Evolutionary conservation across 1,284 basidiomycete species (phyloP), one percentile per base, ranked within the genome.

Genomic region (Sparassis latifolia): DNA sequence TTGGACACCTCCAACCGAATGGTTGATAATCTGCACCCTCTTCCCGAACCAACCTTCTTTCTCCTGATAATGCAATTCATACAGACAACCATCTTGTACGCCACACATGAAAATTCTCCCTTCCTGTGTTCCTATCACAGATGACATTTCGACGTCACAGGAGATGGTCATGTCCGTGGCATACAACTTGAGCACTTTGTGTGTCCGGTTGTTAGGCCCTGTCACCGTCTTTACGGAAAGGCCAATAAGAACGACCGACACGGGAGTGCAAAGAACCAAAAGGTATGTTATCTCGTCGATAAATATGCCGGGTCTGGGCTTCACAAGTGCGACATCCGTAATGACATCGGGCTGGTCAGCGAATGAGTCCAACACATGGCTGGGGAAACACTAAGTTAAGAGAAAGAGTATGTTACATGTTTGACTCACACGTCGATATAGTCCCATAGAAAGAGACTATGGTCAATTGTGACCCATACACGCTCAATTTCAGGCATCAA

Each of bases 361-460:
- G 65, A 92, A 97, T 29, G 92, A 91, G 60, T 81, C 86, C 59
- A 94, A 83, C 64, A 92, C 89, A 66, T 89, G 82, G 27, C 89
- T 90, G 58, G 33, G 54, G 48, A 41, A 35, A 48, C 29, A 38
- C 28, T 27, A 28, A 32, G 53, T 45, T 44, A 12, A 40, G 28
- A n/a, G 27, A 28, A 10, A 39, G 32, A 3, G 42, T 43, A 33
- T 10, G 45, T 30, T 5, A 1, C 20, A 33, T 31, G 45, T n/a
- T 10, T 12, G 33, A 75, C 83, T 55, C 61, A 92, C 86, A 91
- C 91, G 62, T 97, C 91, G 46, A 85, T 74, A 68, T 98, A 99
- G 69, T 98, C 92, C 97, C 97, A 99, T 31, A 99, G 74, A 63
- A 97, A 93, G 40, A 99, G 76, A 61, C 92, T 90, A 67, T 96